Base-by-base conservation (phyloP, 1,139 yeast genomes). In the Arxiozyma slooffiae region DNA sequence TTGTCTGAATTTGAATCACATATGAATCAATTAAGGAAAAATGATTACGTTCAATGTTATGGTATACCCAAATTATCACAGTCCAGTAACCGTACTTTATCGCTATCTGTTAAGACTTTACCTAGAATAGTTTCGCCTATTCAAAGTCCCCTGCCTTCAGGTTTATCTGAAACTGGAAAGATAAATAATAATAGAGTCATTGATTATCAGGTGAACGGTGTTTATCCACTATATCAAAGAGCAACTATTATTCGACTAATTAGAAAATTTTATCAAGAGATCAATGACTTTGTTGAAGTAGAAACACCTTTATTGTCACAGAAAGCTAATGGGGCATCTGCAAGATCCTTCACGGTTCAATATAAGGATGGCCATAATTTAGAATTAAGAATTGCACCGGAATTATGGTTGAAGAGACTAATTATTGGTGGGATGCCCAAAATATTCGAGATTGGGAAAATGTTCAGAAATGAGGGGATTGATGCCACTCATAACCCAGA, bases 401-500 rank as follows among this genome's bases (percentile, higher is more conserved):
- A 92, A 63, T 69, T 92, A 42, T 92, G 96, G 96, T 74, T 92
- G 52, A 92, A 92, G 65, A 77, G 85, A 58, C 68, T 92, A 52
- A 78, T 89, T 1, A 80, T 90, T 42, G 75, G 86, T 4, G 98
- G 98, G 2, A 80, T 90, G 60, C 96, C 89, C 56, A 79, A 77
- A 57, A 82, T 92, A 6, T 92, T 80, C 68, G 98, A 92, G 63
- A 79, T 92, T 47, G 97, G 97, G 0, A 78, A 78, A 51, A 82
- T 78, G 47, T 92, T 90, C 66, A 74, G 98, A 56, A 92, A 92
- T 62, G 98, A 92, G 68, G 97, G 97, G 5, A 75, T 90, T 53
- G 98, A 92, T 71, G 80, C 87, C 81, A 89, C 97, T 50, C 98
- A 92, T 72, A 92, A 92, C 76, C 97, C 97, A 46, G 98, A 92